A percentile compares a stretch with the other conserved stretches of the same genome.
Conservation (phyloP, 306 rosid species). For the Lathyrus oleraceus region DNA sequence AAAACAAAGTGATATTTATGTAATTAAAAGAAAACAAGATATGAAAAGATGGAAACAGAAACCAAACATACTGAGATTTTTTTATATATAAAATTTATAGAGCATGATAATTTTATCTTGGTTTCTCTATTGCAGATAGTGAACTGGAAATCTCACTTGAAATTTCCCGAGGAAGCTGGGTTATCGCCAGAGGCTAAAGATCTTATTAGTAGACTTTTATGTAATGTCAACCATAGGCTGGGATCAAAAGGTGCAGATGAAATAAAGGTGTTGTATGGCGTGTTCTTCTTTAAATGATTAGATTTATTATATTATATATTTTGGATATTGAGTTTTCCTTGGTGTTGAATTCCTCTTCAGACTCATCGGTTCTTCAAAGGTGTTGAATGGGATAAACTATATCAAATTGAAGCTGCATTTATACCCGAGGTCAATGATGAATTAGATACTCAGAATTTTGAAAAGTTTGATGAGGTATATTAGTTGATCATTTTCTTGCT, state of each 20-base stretch:
- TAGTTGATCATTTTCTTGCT: constrained; percentile 25
- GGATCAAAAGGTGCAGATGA: constrained; percentile 87
- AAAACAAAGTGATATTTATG: not conserved
- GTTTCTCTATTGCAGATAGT: constrained; percentile 65
- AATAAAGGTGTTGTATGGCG: constrained; percentile 90
- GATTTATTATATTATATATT: constrained; percentile 33
- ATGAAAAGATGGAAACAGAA: not conserved
- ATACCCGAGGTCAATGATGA: constrained; percentile 96
- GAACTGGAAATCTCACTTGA: constrained; percentile 93
- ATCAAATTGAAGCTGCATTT: constrained; percentile 96
- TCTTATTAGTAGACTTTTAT: constrained; percentile 79
- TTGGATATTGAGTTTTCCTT: constrained; percentile 49
- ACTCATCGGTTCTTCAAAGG: constrained; percentile 74
- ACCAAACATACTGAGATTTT: not conserved
- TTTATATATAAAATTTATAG: not conserved
- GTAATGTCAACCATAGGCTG: constrained; percentile 82
- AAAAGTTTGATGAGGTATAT: constrained; percentile 93
- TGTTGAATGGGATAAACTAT: constrained; percentile 81
- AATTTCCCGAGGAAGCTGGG: constrained; percentile 92
- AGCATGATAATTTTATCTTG: constrained; percentile 19
- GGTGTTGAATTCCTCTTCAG: constrained; percentile 54
- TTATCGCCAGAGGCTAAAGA: constrained; percentile 83
- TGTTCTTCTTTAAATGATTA: constrained; percentile 60
- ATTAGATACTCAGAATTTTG: constrained; percentile 96
- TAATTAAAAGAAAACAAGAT: not conserved